Evolutionary conservation across 140 eudicot species (phyloP).

Genomic region (Anethum foeniculum): DNA sequence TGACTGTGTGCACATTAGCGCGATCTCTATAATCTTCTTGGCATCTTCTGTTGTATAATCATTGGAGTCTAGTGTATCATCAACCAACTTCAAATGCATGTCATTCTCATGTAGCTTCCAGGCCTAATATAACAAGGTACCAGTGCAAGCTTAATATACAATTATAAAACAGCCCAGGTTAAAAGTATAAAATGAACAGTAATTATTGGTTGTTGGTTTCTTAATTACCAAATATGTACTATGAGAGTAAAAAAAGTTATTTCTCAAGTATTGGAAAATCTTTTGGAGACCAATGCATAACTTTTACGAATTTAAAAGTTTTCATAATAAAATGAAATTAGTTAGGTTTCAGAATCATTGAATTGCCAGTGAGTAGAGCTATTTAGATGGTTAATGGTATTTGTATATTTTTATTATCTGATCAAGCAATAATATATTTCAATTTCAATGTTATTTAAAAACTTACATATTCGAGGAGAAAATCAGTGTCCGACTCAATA

Average conservation of each 20-base stretch:
- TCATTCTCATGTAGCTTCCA: constrained; percentile 32
- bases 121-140: constrained; percentile 21
- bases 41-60: constrained; percentile 23
- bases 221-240: neutral
- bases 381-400: too few species aligned
- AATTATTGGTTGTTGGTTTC: neutral
- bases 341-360: neutral
- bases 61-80: constrained; percentile 27
- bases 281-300: neutral
- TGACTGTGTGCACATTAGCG: constrained; percentile 39
- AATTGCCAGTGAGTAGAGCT: neutral
- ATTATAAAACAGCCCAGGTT: neutral
- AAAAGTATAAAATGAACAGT: too few species aligned
- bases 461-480: constrained; percentile 42
- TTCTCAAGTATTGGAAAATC: neutral
- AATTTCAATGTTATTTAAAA: neutral
- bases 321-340: too few species aligned
- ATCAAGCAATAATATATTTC: too few species aligned
- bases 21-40: constrained; percentile 35
- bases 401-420: too few species aligned
- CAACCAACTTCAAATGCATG: constrained; percentile 24
- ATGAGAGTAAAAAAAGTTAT: neutral
- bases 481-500: constrained; percentile 18
- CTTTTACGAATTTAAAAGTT: too few species aligned
- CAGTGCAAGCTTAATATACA: neutral